Percentiles rank a stretch among this genome's conserved stretches.
These are phyloP conservation scores for Debaryomyces tyrocola DNA, from an alignment of 805 yeast genomes.

Conservation along the genomic window DNA sequence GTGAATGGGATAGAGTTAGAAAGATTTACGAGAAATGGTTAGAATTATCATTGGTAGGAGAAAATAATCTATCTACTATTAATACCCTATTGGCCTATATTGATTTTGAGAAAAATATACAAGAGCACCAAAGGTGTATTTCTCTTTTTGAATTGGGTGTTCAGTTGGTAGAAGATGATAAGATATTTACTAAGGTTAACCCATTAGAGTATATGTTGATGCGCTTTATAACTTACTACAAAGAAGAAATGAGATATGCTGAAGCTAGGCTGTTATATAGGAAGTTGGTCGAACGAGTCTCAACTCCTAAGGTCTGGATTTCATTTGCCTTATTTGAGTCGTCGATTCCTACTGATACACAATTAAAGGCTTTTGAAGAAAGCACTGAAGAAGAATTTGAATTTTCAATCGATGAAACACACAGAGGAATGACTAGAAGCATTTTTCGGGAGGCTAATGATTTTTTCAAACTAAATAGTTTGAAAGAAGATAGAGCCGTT, in stretches of 20 bases:
- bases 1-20: conserved; percentile 81
- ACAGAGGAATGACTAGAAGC: conserved; percentile 50
- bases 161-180: conserved; percentile 22
- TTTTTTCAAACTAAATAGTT: conserved; percentile 36
- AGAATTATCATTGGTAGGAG: conserved; percentile 30
- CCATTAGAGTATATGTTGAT: conserved; percentile 21
- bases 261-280: conserved; percentile 55
- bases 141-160: conserved; percentile 60
- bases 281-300: conserved; percentile 31
- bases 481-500: conserved; percentile 46
- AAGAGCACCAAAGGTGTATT: conserved; percentile 68
- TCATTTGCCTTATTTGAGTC: conserved; percentile 71
- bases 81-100: conserved; percentile 65
- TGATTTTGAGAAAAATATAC: conserved; percentile 62
- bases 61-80: conserved; percentile 5
- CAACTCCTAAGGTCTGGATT: conserved; percentile 47
- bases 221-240: conserved; percentile 55
- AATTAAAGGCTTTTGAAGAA: conserved; percentile 42
- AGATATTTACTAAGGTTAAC: conserved; percentile 27
- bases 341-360: conserved; percentile 57
- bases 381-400: conserved; percentile 53
- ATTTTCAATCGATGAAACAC: conserved; percentile 50
- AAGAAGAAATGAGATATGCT: conserved; percentile 58
- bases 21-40: conserved; percentile 66
- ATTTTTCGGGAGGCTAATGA: conserved; percentile 57